A percentile compares a stretch with the other conserved stretches of the same genome.
phyloP scores from a whole-genome alignment of 2,329 filamentous ascomycete genomes.

The Huntiella decipiens region DNA sequence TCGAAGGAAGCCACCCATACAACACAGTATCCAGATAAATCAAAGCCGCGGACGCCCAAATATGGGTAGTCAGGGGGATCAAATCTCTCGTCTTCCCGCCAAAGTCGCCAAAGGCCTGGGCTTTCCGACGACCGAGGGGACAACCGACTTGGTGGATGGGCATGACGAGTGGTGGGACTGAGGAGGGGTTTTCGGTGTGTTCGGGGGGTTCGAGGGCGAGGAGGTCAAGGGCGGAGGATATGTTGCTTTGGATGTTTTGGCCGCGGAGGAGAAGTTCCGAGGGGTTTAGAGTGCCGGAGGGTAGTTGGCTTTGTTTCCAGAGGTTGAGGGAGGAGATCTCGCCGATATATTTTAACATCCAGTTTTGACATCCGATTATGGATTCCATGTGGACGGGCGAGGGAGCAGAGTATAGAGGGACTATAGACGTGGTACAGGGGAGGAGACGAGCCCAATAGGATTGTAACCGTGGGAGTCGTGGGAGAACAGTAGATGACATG shows the following conservation, averaged over 20 bases:
- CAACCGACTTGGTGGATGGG: slow-evolving; percentile 10
- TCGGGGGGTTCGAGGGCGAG: slow-evolving; percentile 13
- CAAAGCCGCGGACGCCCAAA: slow-evolving; percentile 30
- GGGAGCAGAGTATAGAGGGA: slow-evolving; percentile 8
- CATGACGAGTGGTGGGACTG: slow-evolving; percentile 8
- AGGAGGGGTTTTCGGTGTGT: neutral
- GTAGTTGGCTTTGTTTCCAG: slow-evolving; percentile 32
- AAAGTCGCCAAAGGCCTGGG: slow-evolving; percentile 9
- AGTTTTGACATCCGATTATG: slow-evolving; percentile 37
- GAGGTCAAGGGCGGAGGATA: slow-evolving; percentile 18
- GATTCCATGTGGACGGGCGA: slow-evolving; percentile 26
- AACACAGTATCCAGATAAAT: slow-evolving; percentile 30
- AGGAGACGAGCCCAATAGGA: slow-evolving; percentile 24
- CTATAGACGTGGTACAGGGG: slow-evolving; percentile 14
- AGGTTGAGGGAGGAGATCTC: slow-evolving; percentile 33
- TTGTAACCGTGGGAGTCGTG: slow-evolving; percentile 23
- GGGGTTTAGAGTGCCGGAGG: slow-evolving; percentile 25
- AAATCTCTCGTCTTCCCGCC: slow-evolving; percentile 8
- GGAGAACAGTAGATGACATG: slow-evolving; percentile 28
- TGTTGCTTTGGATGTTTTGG: slow-evolving; percentile 21
- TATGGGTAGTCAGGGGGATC: slow-evolving; percentile 16
- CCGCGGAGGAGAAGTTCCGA: slow-evolving; percentile 27
- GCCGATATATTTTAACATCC: slow-evolving; percentile 34
- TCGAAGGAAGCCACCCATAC: slow-evolving; percentile 31
- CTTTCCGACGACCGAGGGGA: slow-evolving; percentile 4